A percentile compares a stretch with the other conserved stretches of the same genome.
phyloP scores from a whole-genome alignment of 2,329 filamentous ascomycete genomes.

The Aspergillus eucalypticola region DNA sequence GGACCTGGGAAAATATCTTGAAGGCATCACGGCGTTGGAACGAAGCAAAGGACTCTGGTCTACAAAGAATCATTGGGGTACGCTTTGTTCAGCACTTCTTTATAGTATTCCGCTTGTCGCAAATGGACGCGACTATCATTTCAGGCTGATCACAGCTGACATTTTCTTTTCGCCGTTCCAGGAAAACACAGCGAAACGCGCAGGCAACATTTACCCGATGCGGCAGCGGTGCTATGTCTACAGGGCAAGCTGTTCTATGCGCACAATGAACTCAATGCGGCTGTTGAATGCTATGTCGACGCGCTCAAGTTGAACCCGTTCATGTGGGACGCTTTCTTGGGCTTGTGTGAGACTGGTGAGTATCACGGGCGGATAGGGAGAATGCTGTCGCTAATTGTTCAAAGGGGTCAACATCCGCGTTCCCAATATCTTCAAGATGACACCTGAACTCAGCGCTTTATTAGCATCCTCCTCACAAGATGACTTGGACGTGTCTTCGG shows the following conservation, averaged over 20 bases:
- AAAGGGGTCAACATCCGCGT: slow-evolving; percentile 76
- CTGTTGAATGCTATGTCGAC: slow-evolving; percentile 83
- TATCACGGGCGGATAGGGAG: background rate
- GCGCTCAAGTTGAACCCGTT: slow-evolving; percentile 88
- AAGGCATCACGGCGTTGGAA: slow-evolving; percentile 82
- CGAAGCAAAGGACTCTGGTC: slow-evolving; percentile 76
- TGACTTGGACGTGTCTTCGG: slow-evolving; percentile 31
- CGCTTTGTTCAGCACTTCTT: slow-evolving; percentile 35
- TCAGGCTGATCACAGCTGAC: slow-evolving; percentile 7
- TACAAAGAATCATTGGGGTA: slow-evolving; percentile 74
- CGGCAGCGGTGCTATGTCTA: slow-evolving; percentile 77
- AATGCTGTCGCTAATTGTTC: background rate
- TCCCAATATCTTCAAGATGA: slow-evolving; percentile 82
- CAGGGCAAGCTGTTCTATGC: slow-evolving; percentile 84
- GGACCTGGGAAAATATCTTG: slow-evolving; percentile 72
- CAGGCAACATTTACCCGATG: slow-evolving; percentile 75
- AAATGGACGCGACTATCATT: background rate
- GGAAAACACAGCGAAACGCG: slow-evolving; percentile 73
- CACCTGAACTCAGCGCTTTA: slow-evolving; percentile 60
- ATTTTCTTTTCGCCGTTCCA: slow-evolving; percentile 27
- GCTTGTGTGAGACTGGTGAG: slow-evolving; percentile 74
- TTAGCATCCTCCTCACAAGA: slow-evolving; percentile 42
- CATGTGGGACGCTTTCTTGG: slow-evolving; percentile 96
- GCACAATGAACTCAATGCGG: slow-evolving; percentile 77
- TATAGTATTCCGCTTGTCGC: background rate